A percentile compares a stretch with the other conserved stretches of the same genome.
Conservation (phyloP, 164 flowering plant species). For the Protea cynaroides region DNA sequence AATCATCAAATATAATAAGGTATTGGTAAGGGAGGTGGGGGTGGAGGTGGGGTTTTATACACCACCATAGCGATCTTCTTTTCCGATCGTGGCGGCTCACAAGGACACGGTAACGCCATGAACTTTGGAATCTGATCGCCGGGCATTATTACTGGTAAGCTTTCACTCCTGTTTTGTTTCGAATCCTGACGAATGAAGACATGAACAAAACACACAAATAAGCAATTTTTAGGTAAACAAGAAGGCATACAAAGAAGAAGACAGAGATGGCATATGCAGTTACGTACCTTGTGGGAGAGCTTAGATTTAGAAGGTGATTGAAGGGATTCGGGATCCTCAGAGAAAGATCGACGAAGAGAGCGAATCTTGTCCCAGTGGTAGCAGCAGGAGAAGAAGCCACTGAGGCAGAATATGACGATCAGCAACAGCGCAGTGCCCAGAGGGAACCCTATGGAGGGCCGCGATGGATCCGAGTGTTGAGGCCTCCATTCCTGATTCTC, state of each 20-base stretch:
- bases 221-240: no score
- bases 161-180: conserved; percentile 26
- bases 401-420: conserved; percentile 62
- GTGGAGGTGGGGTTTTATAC: no score
- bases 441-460: conserved; percentile 83
- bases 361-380: conserved; percentile 93
- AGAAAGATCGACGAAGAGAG: conserved; percentile 47
- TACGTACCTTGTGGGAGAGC: no score
- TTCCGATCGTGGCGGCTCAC: conserved; percentile 41
- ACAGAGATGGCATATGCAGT: neutral
- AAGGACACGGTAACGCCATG: conserved; percentile 82
- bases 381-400: conserved; percentile 90
- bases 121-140: conserved; percentile 71
- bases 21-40: no score
- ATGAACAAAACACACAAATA: neutral
- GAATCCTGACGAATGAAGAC: conserved; percentile 22
- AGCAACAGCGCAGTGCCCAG: conserved; percentile 77
- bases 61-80: neutral
- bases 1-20: no score
- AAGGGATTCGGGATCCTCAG: conserved; percentile 21
- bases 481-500: conserved; percentile 45
- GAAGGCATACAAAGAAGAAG: no score
- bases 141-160: conserved; percentile 80
- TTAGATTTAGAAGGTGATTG: conserved; percentile 38
- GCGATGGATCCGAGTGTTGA: conserved; percentile 48